Conservation (phyloP, 129 eudicot genomes). For the Dittrichia graveolens region DNA sequence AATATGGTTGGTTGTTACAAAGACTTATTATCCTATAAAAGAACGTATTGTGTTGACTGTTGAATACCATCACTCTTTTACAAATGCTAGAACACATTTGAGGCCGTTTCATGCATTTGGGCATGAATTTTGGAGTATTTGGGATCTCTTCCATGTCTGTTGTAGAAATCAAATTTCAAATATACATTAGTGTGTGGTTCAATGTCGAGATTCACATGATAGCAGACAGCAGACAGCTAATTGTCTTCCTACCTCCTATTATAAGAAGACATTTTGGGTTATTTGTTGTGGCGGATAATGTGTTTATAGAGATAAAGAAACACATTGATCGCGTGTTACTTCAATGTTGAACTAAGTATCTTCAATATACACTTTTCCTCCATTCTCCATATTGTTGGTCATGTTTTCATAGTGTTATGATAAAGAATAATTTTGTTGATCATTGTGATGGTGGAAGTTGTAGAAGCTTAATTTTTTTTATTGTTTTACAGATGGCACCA, state of each 20-base stretch:
- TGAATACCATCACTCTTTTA: background rate
- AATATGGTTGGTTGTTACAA: background rate
- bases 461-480: conserved; percentile 3
- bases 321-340: too few relatives aligned
- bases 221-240: background rate
- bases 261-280: too few relatives aligned
- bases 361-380: too few relatives aligned
- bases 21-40: background rate
- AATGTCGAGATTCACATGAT: background rate
- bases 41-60: background rate
- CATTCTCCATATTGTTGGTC: background rate
- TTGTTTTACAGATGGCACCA: conserved; percentile 54
- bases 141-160: background rate
- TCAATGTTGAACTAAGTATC: too few relatives aligned
- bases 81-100: background rate
- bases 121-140: background rate
- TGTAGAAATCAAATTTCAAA: background rate
- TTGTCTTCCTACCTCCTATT: too few relatives aligned
- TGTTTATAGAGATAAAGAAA: too few relatives aligned
- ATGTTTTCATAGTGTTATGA: background rate
- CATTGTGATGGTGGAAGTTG: background rate
- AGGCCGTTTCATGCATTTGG: background rate
- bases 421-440: background rate
- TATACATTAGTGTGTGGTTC: background rate
- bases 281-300: too few relatives aligned